These are phyloP conservation scores for Cicer arietinum DNA, from an alignment of 306 rosid genomes.

Conservation along the genomic window DNA sequence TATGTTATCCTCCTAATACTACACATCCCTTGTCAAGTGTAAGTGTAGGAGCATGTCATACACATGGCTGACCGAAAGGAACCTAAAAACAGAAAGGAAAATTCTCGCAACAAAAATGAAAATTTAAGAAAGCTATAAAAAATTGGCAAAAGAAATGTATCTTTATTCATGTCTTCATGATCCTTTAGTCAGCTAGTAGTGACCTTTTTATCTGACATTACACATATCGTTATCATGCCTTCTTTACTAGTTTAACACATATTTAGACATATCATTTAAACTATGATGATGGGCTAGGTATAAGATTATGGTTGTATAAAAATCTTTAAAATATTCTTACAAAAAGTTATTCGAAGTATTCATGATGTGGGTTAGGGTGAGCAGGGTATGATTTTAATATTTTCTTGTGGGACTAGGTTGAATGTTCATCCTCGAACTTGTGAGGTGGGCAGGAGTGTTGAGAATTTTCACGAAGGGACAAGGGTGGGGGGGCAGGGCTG, in stretches of 20 bases:
- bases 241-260: neutral
- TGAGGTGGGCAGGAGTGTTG: neutral
- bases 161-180: neutral
- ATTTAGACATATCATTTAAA: neutral
- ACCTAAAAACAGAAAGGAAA: neutral
- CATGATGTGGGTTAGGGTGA: neutral
- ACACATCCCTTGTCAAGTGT: neutral
- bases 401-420: neutral
- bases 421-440: neutral
- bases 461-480: neutral
- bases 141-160: neutral
- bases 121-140: neutral
- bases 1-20: neutral
- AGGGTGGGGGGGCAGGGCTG: neutral
- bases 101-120: neutral
- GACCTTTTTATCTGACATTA: neutral
- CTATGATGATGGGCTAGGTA: neutral
- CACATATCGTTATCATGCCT: neutral
- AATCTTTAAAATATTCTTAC: neutral
- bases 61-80: neutral
- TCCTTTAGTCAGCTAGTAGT: neutral
- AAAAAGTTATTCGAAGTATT: neutral
- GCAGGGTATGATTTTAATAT: neutral
- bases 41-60: neutral
- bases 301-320: slow-evolving; percentile 1